These are phyloP conservation scores for Pleurotus sapidus DNA, from an alignment of 768 basidiomycete genomes.

Conservation along the genomic window DNA sequence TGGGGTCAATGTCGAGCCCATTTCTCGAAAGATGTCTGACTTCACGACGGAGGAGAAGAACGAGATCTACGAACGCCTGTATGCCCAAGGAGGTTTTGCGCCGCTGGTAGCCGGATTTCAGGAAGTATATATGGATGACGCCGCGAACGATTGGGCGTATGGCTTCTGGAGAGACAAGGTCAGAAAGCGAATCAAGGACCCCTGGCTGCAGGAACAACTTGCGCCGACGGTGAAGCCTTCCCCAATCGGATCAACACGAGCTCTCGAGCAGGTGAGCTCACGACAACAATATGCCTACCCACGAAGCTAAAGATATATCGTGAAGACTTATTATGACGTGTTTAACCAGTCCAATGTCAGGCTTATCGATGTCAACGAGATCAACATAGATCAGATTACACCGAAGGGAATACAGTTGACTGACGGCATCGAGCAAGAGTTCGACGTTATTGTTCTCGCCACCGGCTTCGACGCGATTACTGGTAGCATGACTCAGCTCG, in stretches of 20 bases:
- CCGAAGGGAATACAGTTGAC: constrained; percentile 10
- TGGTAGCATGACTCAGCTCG: constrained; percentile 12
- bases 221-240: constrained; percentile 19
- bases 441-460: constrained; percentile 15
- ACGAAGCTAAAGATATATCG: too few species aligned
- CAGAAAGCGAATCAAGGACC: constrained; percentile 14
- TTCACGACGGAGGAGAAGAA: constrained; percentile 17
- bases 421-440: constrained; percentile 11
- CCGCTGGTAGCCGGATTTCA: constrained; percentile 16
- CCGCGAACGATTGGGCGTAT: constrained; percentile 19
- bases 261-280: constrained; percentile 14
- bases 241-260: constrained; percentile 22
- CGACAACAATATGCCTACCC: not conserved
- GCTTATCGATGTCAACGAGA: constrained; percentile 14
- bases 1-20: constrained; percentile 13
- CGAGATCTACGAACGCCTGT: constrained; percentile 17
- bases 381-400: constrained; percentile 10
- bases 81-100: constrained; percentile 18
- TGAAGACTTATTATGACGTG: constrained; percentile 10
- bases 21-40: constrained; percentile 11
- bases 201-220: constrained; percentile 19
- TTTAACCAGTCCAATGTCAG: constrained; percentile 14
- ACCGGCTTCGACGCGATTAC: constrained; percentile 15
- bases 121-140: constrained; percentile 15
- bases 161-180: constrained; percentile 23